Base-by-base conservation (phyloP, 176 grass and related monocot genomes). In the Zoysia japonica region DNA sequence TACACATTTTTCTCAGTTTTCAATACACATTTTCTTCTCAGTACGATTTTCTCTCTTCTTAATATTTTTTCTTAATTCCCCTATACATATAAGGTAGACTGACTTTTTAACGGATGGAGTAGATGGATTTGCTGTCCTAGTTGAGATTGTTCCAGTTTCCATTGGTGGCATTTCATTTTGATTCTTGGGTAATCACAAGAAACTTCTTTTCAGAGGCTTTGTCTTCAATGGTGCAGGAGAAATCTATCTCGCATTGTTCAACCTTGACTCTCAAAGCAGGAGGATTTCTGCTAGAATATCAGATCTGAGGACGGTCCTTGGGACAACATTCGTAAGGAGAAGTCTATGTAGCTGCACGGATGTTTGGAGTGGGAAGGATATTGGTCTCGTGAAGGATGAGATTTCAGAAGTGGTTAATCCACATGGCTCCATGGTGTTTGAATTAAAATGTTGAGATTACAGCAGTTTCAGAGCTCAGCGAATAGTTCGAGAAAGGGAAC, bases 191-290 rank as follows among this genome's bases (percentile, higher is more conserved):
- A 79, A 52, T 46, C 16, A 36, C 15, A 3, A 40, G 12, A 46
- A 53, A 39, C 6, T 11, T 12, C 3, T 53, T 28, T 3, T 46
- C 51, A 65, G 41, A 55, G 2, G 42, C 52, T 7, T 71, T 85
- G 5, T 43, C n/a, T 79, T 17, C 49, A 16, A 63, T 82, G 28
- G 37, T 70, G 28, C 37, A 97, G 93, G 93, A 64, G 90, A 97
- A 97, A 88, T 97, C 48, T 93, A 93, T 73, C 80, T 97, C 4
- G 75, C 88, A 5, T 93, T 97, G 85, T 97, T 97, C 80, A 97
- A 97, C 69, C 89, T 95, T 0, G 88, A 90, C 79, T 66, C 76
- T 2, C 7, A 6, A 28, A 89, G 51, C 9, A 79, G 82, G 79
- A 62, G 54, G 15, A 84, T 93, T 40, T 75, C 77, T 8, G 80